Percentiles rank a stretch among this genome's conserved stretches.
phyloP scores from a whole-genome alignment of 208 protist species.

The Tetramitus jugosus region DNA sequence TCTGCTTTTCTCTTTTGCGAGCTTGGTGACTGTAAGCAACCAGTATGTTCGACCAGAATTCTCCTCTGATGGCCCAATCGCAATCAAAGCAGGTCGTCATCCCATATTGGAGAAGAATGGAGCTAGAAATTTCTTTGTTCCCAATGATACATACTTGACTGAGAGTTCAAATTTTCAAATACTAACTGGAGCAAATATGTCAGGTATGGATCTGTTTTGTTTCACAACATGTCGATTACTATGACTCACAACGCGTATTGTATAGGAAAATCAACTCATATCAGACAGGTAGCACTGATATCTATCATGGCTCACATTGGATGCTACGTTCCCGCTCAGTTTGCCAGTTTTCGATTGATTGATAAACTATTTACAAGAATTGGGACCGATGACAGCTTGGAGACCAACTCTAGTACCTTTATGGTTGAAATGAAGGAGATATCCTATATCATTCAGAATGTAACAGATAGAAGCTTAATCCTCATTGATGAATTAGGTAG shows the following conservation, averaged over 20 bases:
- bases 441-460: slow-evolving; percentile 70
- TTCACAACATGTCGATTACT: neutral
- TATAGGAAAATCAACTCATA: slow-evolving; percentile 12
- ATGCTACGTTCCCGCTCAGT: slow-evolving; percentile 21
- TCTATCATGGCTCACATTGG: slow-evolving; percentile 21
- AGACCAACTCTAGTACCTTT: slow-evolving; percentile 17
- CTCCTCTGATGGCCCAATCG: neutral
- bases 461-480: slow-evolving; percentile 85
- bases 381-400: slow-evolving; percentile 1
- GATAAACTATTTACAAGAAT: slow-evolving; percentile 28
- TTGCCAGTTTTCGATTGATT: slow-evolving; percentile 12
- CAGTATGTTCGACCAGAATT: neutral
- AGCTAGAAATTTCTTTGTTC: neutral
- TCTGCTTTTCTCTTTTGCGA: slow-evolving; percentile 5
- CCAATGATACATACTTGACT: slow-evolving; percentile 6
- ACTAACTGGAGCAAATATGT: slow-evolving; percentile 23
- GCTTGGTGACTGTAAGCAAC: neutral
- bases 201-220: neutral
- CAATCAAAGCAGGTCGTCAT: slow-evolving; percentile 3
- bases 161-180: slow-evolving; percentile 7
- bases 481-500: slow-evolving; percentile 98
- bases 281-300: slow-evolving; percentile 20
- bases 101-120: neutral
- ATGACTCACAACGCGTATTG: no score
- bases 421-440: slow-evolving; percentile 31